Base-by-base conservation (phyloP, 2,329 filamentous ascomycete species). In the Colletotrichum ledebouriae region DNA sequence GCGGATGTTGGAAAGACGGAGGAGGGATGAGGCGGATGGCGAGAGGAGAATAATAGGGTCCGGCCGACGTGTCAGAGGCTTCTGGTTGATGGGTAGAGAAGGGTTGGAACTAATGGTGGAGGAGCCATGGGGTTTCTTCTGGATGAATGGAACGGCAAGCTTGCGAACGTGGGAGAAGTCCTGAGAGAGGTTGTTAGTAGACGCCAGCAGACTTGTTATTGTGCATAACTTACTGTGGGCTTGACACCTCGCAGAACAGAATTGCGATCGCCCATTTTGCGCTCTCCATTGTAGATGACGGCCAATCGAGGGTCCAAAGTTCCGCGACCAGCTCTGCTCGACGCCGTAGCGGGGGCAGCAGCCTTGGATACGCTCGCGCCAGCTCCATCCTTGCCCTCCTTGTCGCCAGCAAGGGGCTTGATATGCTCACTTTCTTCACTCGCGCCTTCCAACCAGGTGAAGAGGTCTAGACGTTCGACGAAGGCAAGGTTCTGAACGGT, bases 31-130 rank as follows among this genome's bases (percentile, higher is more conserved):
- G 11, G 95, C 96, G 1, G 95, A 98, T 1, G 96, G 96, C 0
- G 96, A 98, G 70, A 99, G 90, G 33, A 99, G 90, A 78, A 99
- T 98, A 80, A 99, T 99, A 56, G 96, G 96, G 77, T 97, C 86
- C 42, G 87, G 86, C 67, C 87, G 82, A 53, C 85, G 82, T 52
- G 78, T 75, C 34, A 84, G 81, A 12, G 76, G 73, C 77, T 85
- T 88, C 70, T 84, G 86, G 75, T 89, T 88, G 59, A 87, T 80
- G 3, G 85, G 79, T 13, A 89, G 81, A 7, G 85, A 73, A 9
- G 83, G 78, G 72, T 82, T 84, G 65, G 77, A 78, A 49, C 80
- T 75, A 34, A 82, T 75, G 69, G 74, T 79, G 17, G 79, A 73
- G 50, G 78, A 73, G 72, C 84, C 76, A 71, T 81, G 75, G 34